phyloP scores from a whole-genome alignment of 345 rosid genomes.

The Physaria fendleri region DNA sequence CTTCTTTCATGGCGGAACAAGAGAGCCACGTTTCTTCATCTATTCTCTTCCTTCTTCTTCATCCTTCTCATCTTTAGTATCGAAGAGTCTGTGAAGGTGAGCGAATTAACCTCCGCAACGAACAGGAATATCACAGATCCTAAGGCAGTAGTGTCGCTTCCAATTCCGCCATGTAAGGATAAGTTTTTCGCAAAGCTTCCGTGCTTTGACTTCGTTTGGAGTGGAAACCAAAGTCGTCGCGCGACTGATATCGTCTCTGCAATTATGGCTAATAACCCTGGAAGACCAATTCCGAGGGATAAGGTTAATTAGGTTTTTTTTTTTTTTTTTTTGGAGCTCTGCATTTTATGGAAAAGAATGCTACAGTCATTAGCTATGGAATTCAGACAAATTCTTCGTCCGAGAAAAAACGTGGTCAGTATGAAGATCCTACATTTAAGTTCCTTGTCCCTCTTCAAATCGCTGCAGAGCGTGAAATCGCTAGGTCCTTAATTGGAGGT shows the following conservation, averaged over 20 bases:
- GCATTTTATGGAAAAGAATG: conserved; percentile 52
- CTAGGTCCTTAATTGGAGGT: conserved; percentile 76
- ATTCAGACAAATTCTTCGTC: conserved; percentile 75
- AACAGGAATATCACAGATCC: conserved; percentile 42
- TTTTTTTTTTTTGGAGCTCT: too few relatives aligned
- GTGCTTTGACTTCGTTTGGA: conserved; percentile 84
- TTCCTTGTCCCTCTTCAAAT: conserved; percentile 83
- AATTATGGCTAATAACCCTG: conserved; percentile 69
- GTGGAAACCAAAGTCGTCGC: conserved; percentile 56
- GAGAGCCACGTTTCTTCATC: conserved; percentile 63
- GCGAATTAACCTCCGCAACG: conserved; percentile 26
- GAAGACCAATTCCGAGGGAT: conserved; percentile 45
- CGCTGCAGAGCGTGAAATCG: conserved; percentile 91
- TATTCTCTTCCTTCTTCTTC: conserved; percentile 81
- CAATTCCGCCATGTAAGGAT: conserved; percentile 81
- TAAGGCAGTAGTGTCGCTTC: conserved; percentile 30
- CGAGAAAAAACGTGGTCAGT: conserved; percentile 36
- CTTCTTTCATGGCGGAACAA: conserved; percentile 80
- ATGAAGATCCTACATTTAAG: conserved; percentile 83
- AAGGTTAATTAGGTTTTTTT: conserved; percentile 61
- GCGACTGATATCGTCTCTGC: conserved; percentile 36
- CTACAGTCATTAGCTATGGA: conserved; percentile 65
- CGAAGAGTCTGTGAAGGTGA: conserved; percentile 38
- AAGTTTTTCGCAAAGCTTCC: conserved; percentile 50
- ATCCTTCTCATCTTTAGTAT: conserved; percentile 69